Percentiles rank a stretch among this genome's conserved stretches.
Conservation (phyloP, 768 basidiomycete genomes). For the Panus rudis region DNA sequence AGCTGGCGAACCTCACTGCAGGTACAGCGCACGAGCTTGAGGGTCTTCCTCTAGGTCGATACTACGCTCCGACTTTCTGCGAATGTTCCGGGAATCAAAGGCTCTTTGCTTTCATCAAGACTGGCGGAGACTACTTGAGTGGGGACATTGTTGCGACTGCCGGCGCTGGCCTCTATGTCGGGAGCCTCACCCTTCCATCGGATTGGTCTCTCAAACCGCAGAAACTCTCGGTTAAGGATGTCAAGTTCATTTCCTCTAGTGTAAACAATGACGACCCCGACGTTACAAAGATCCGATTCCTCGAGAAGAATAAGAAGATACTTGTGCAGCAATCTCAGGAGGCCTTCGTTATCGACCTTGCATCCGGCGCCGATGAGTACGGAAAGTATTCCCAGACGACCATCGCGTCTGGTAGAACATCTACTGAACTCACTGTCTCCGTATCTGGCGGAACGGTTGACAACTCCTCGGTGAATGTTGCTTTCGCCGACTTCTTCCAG, state of each 20-base stretch:
- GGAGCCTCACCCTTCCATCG: conserved; percentile 45
- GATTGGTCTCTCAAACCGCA: conserved; percentile 12
- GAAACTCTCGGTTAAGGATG: conserved; percentile 37
- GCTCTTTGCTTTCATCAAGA: conserved; percentile 58
- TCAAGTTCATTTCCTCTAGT: conserved; percentile 45
- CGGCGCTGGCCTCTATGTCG: conserved; percentile 56
- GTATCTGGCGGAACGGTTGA: conserved; percentile 23
- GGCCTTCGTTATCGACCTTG: conserved; percentile 47
- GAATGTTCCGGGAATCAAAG: conserved; percentile 35
- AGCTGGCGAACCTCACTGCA: conserved; percentile 48
- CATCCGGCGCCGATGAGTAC: conserved; percentile 33
- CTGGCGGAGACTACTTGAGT: conserved; percentile 49
- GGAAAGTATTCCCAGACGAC: conserved; percentile 43
- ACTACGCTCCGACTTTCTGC: conserved; percentile 53
- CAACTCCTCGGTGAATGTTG: conserved; percentile 29
- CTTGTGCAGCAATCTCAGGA: conserved; percentile 51
- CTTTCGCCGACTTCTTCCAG: conserved; percentile 66
- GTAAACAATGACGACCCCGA: conserved; percentile 37
- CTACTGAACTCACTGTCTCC: conserved; percentile 43
- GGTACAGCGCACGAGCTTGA: conserved; percentile 40
- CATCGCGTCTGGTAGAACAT: conserved; percentile 50
- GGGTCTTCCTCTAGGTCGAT: conserved; percentile 59
- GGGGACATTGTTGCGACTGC: conserved; percentile 63
- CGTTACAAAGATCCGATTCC: conserved; percentile 42
- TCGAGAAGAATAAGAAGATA: conserved; percentile 45